Evolutionary conservation across 768 basidiomycete species (phyloP), one percentile per base, ranked within the genome.

Genomic region (Leccinum broughii): DNA sequence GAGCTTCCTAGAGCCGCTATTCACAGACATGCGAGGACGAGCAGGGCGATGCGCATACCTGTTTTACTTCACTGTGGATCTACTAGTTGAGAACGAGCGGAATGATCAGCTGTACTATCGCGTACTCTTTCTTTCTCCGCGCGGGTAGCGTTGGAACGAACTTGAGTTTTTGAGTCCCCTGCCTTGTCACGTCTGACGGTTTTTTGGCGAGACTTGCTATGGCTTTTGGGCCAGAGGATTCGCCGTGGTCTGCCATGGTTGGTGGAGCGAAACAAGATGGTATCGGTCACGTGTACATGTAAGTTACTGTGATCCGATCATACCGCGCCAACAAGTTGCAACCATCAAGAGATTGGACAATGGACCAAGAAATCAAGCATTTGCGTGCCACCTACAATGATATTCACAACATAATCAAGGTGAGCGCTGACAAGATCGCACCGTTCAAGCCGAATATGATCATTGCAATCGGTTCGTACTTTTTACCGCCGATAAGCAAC

Each of bases 361-460:
- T 80, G 73, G 61, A 22, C 4, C n/a, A 46, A 49, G 77, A 78
- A 69, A 78, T 84, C 44, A 73, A 87, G 68, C 91, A 92, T 70
- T 67, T 83, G 72, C 86, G 79, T 58, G 80, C 88, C 58, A 95
- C 93, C 20, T 97, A 97, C 79, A 95, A 96, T 68, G 89, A 96
- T 54, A 87, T 96, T 57, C 95, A 97, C 81, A 92, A 92, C 65
- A 81, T 93, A 62, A 94, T 96, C 67, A 86, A 86, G 66, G 77
- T 75, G 13, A 79, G 81, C 2, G 86, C 89, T 1, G 79, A 80
- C 52, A 79, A 83, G 68, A 93, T 98, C 67, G 88, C 86, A 34
- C 72, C 87, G 50, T 98, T 95, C 77, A 89, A 89, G 67, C 93
- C 93, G n/a, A 86, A 93, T 72, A 75, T 93, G 61, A 77, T 95